phyloP scores from a whole-genome alignment of 2,329 filamentous ascomycete species.

The Epichloe typhina region DNA sequence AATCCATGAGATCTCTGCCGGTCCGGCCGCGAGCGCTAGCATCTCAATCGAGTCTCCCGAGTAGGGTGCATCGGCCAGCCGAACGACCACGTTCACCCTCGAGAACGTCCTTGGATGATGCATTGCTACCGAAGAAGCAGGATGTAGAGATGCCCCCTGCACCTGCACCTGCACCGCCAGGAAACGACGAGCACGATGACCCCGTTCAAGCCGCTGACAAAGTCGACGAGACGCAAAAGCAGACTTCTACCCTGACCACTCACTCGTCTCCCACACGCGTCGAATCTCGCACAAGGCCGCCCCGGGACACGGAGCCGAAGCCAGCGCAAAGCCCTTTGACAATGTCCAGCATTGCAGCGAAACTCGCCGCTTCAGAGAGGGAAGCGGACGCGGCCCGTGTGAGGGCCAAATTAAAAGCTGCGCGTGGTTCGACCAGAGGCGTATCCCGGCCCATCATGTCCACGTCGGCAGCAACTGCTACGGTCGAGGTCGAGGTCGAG shows the following conservation, averaged over 20 bases:
- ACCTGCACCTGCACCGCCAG: not conserved
- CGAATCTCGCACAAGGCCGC: not conserved
- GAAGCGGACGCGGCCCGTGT: conserved; percentile 52
- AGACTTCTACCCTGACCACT: not conserved
- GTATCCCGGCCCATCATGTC: conserved; percentile 16
- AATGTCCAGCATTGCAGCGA: conserved; percentile 49
- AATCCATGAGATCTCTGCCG: conserved; percentile 18
- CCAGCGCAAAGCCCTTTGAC: conserved; percentile 43
- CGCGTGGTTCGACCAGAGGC: conserved; percentile 23
- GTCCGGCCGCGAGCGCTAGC: conserved; percentile 3
- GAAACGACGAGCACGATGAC: conserved; percentile 1
- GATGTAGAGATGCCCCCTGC: conserved; percentile 5
- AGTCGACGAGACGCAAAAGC: not conserved
- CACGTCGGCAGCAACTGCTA: not conserved
- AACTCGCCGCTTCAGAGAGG: conserved; percentile 51
- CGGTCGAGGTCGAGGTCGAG: not conserved
- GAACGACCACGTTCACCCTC: conserved; percentile 15
- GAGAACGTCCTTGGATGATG: conserved; percentile 21
- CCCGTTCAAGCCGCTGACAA: not conserved
- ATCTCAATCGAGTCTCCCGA: conserved; percentile 3
- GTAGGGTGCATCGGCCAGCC: not conserved
- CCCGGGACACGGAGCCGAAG: not conserved
- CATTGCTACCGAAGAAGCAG: conserved; percentile 16
- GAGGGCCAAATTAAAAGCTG: conserved; percentile 47
- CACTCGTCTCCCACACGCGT: not conserved